Evolutionary conservation across 116 monocot species (phyloP), one percentile per base, ranked within the genome.

Genomic region (Zostera marina): DNA sequence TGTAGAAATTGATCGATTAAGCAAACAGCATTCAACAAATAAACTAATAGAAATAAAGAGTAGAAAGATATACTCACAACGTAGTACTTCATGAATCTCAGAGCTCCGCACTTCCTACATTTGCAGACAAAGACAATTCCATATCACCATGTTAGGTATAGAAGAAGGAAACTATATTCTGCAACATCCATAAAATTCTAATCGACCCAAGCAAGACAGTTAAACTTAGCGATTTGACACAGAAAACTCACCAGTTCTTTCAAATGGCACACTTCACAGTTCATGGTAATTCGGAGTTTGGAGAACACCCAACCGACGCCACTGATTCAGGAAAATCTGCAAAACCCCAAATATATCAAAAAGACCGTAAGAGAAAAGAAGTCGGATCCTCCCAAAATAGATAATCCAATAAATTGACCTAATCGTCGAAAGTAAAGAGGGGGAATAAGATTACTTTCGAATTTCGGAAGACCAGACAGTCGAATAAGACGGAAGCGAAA

Each of bases 1-100:
- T 11, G 8, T 45, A 19, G 6, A 17, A 15, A 49, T 20, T 8
- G 2, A 10, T 49, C 15, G 8, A 49, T 9, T 7, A 15, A 49
- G 16, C 19, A 51, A 10, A 10, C 7, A 9, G 49, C 20, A 9
- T 16, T 19, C 0, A 19, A 10, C 20, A 19, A 8, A 16, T 51
- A 1, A 51, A 21, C 8, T 20, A 19, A 51, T 51, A 51, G 15
- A 51, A 16, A 51, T 51, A 9, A 17, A 20, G 20, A 51, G 9
- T 51, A 51, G 20, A 7, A 9, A 43, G 44, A 8, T 16, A 44
- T 45, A 73, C 85, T 98, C 66, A 98, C 96, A 86, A 14, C 86
- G 90, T 63, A 98, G 53, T 17, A 90, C 96, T 58, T 98, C 96
- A 2, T 80, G 79, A 51, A 98, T 76, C 81, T 98, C 86, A 25